These are phyloP conservation scores for Schizonepeta tenuifolia DNA, from an alignment of 257 asterid genomes.

Conservation along the genomic window DNA sequence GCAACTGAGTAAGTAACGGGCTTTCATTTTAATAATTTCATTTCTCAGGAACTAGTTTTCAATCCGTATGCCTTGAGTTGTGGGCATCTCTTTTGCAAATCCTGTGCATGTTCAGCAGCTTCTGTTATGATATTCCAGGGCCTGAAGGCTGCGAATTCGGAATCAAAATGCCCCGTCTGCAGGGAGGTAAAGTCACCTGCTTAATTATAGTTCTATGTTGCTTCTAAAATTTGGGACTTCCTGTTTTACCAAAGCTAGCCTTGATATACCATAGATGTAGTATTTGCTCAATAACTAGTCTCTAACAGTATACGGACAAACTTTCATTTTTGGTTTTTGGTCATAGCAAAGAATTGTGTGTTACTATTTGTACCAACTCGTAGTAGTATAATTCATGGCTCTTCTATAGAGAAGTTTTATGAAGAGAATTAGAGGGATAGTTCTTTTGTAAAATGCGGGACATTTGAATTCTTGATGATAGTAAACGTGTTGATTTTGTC, in stretches of 20 bases:
- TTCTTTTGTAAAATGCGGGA: not conserved
- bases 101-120: constrained; percentile 82
- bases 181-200: constrained; percentile 60
- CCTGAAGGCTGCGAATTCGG: constrained; percentile 58
- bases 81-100: constrained; percentile 86
- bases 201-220: not conserved
- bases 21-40: not conserved
- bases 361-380: not conserved
- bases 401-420: not conserved
- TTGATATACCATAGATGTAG: not conserved
- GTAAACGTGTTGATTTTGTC: not conserved
- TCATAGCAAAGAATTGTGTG: not conserved
- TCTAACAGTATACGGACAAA: too few species aligned
- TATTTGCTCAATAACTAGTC: not conserved
- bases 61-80: constrained; percentile 78
- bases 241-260: not conserved
- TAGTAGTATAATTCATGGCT: not conserved
- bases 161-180: constrained; percentile 78
- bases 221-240: not conserved
- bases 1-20: not conserved
- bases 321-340: constrained; percentile 2
- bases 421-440: not conserved
- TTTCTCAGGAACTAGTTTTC: constrained; percentile 66
- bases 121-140: constrained; percentile 78
- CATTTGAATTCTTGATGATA: constrained; percentile 9